Base-by-base conservation (phyloP, 2,329 filamentous ascomycete genomes). In the Dactylellina cionopaga region DNA sequence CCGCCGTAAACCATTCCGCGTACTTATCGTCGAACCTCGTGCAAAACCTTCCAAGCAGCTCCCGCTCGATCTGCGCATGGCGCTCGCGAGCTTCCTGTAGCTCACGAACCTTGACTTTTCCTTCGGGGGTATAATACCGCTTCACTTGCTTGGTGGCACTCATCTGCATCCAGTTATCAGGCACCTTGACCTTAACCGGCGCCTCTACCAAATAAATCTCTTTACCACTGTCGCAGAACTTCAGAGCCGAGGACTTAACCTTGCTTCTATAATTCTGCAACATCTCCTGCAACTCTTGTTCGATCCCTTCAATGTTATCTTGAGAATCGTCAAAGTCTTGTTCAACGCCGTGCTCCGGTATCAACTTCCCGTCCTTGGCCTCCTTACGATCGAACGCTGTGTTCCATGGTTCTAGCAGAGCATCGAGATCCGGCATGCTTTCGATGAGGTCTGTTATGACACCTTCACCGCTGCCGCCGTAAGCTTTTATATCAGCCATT, bases 141-240 rank as follows among this genome's bases (percentile, higher is more conserved):
- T 96, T 97, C 78, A 96, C 91, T 64, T 89, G 88, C 74, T 90
- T 87, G 0, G 95, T 98, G 0, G 93, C 90, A 3, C 95, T 98
- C 92, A 98, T 97, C 79, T 98, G 94, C 74, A 92, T 89, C 93
- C 95, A 99, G 77, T 84, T 87, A 75, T 90, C 90, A 0, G 95
- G 95, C 1, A 99, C 82, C 66, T 81, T 88, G 80, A 96, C 96
- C 80, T 95, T 96, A 77, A 86, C 83, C 0, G 95, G 94, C 0
- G 92, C 90, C 79, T 99, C 95, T 9, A 99, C 85, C 81, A 99
- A 94, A 81, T 96, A 98, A 56, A 99, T 92, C 78, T 99, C 95
- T 80, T 99, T 99, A 73, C 95, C 95, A 5, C 96, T 90, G 78
- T 98, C 92, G 25, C 88, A 88, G 77, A 89, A 95, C 78, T 88